phyloP scores from a whole-genome alignment of 2,329 filamentous ascomycete genomes.

The Huntiella abstrusa region DNA sequence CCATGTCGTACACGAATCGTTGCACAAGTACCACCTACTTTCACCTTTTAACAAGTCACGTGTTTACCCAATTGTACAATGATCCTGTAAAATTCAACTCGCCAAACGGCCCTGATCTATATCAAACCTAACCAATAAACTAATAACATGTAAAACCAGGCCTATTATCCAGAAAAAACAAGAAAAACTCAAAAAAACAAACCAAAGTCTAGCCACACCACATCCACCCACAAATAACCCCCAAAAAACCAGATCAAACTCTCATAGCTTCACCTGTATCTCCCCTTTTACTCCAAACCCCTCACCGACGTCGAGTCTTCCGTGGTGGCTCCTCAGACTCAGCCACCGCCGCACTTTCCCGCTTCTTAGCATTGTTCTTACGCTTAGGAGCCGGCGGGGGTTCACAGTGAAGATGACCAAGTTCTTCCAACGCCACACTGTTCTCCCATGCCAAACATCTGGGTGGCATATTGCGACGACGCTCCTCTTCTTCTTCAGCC shows the following conservation, averaged over 20 bases:
- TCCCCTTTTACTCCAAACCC: neutral
- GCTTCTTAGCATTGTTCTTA: slow-evolving; percentile 31
- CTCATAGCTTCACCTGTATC: no score
- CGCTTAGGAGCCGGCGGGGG: slow-evolving; percentile 26
- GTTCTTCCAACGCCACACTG: slow-evolving; percentile 34
- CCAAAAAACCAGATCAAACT: no score
- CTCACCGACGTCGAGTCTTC: slow-evolving; percentile 14
- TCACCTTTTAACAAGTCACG: neutral
- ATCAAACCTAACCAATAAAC: neutral
- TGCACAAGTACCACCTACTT: no score
- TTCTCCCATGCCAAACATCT: slow-evolving; percentile 37
- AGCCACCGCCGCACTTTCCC: slow-evolving; percentile 21
- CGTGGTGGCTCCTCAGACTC: slow-evolving; percentile 14
- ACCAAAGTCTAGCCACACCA: no score
- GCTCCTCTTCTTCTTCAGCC: slow-evolving; percentile 21
- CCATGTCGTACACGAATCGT: no score
- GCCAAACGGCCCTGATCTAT: neutral
- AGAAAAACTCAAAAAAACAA: slow-evolving; percentile 3
- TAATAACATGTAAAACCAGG: neutral
- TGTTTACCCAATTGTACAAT: neutral
- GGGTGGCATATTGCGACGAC: slow-evolving; percentile 26
- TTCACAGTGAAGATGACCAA: slow-evolving; percentile 38
- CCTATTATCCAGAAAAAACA: slow-evolving; percentile 1
- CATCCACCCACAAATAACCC: no score
- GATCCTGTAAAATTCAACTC: no score